Base-by-base conservation (phyloP, 139 green algal genomes). In the Diplosphaera chodatii region DNA sequence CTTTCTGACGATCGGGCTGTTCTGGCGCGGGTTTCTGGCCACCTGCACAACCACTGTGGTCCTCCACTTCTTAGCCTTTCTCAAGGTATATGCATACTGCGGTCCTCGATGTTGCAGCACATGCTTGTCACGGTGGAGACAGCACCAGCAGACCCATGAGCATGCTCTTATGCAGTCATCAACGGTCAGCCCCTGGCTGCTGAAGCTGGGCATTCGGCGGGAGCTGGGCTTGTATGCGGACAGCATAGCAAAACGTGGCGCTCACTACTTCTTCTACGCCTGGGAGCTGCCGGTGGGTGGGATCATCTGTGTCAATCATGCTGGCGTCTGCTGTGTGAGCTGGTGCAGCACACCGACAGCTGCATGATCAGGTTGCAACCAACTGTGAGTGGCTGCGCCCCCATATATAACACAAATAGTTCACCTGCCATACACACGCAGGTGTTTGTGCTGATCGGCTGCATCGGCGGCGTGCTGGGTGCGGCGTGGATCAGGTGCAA, bases 11-110 rank as follows among this genome's bases (percentile, higher is more conserved):
- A 80, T 70, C 16, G 74, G 71, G 34, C 72, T 91, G n/a, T 82
- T 90, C 64, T 91, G 86, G 86, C 79, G 86, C 31, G 81, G 80
- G 40, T 91, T 91, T 66, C 72, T 91, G 70, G 80, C 84, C 23
- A 91, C 86, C 3, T 88, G 81, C 66, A 80, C 81, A 29, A 83
- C 80, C 33, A 82, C 90, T 55, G 68, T 89, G 25, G 83, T 75
- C 18, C 67, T 86, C 66, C 85, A 89, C 71, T 81, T 77, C 34
- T 76, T 86, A 29, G 73, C 77, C 0, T 59, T 59, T 18, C 25
- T 59, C 16, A 59, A 59, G 18, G 48, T 59, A n/a, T n/a, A n/a
- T n/a, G n/a, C n/a, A n/a, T n/a, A n/a, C n/a, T n/a, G n/a, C n/a
- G n/a, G n/a, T n/a, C n/a, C n/a, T n/a, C n/a, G n/a, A n/a, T n/a